Evolutionary conservation across 495 filamentous ascomycete species (phyloP).

Genomic region (Penicillium tannophilum): DNA sequence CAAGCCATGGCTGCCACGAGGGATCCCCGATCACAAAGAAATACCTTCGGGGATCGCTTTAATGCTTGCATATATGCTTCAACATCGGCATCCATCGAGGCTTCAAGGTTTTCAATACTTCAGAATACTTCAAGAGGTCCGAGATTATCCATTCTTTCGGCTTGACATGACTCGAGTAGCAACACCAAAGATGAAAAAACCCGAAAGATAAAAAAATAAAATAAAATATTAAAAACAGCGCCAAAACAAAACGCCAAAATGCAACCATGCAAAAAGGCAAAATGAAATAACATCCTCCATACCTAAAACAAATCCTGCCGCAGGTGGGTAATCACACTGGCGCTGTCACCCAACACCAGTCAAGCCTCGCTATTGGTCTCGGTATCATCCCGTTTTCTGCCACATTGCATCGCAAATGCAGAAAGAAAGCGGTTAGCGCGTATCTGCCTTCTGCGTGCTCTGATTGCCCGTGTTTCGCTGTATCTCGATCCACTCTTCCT

Average conservation of each 20-base stretch:
- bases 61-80: not conserved
- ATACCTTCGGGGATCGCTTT: not conserved
- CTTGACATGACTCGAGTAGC: not conserved
- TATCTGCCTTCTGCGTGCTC: conserved; percentile 1
- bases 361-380: conserved; percentile 8
- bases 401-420: conserved; percentile 4
- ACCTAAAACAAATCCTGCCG: conserved; percentile 1
- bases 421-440: conserved; percentile 14
- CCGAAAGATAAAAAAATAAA: not conserved
- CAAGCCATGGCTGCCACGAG: conserved; percentile 2
- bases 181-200: not conserved
- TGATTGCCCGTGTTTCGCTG: conserved; percentile 14
- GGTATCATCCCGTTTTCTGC: not conserved
- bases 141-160: not conserved
- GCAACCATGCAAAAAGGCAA: not conserved
- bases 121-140: not conserved
- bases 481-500: conserved; percentile 2
- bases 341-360: conserved; percentile 10
- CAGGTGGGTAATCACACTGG: not conserved
- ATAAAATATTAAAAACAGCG: not conserved
- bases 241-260: not conserved
- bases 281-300: conserved; percentile 1
- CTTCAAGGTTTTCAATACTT: not conserved
- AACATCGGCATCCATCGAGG: not conserved
- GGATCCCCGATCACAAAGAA: not conserved